Evolutionary conservation across 139 green algal genomes (phyloP), one percentile per base, ranked within the genome.

Genomic region (Chlorella sorokiniana): DNA sequence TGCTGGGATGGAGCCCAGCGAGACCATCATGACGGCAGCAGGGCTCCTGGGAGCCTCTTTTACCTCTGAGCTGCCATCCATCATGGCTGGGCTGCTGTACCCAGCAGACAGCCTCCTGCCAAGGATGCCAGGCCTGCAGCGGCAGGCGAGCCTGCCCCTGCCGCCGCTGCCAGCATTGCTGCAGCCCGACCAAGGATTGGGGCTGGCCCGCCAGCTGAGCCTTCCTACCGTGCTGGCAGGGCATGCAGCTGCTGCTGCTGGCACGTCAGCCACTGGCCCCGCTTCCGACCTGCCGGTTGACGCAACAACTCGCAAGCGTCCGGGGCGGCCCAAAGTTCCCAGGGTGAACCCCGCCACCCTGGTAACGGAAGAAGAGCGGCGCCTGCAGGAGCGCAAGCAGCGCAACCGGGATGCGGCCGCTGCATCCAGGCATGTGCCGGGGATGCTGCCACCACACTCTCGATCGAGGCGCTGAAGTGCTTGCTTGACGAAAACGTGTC

Each of bases 371-470:
- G 70, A 76, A 8, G 82, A 81, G 37, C 78, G 85, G 51, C 81
- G 76, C 3, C 59, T 72, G 18, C 81, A 89, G 74, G 59, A 61
- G 10, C 82, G 86, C 37, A 69, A 85, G 56, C 74, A 68, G 42
- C 82, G 82, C 35, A 89, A 89, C 48, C 81, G 86, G 0, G 74
- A 74, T 8, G 87, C 86, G 1, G 86, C 86, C 35, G 86, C 86
- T 6, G 56, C 82, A n/a, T 85, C 78, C 25, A 76, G 85, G 75
- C 72, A 37, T 27, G 71, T 67, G 31, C 5, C 14, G 0, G 23
- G 42, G 41, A 6, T 18, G 27, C 16, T 18, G 11, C 45, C 31
- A 33, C 25, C 14, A 42, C 44, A 45, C n/a, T 31, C 2, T 6
- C 4, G 7, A 33, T 9, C 23, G 4, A 37, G 2, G 3, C 5